Conservation (phyloP, 805 yeast genomes). For the Pichia deserticola region DNA sequence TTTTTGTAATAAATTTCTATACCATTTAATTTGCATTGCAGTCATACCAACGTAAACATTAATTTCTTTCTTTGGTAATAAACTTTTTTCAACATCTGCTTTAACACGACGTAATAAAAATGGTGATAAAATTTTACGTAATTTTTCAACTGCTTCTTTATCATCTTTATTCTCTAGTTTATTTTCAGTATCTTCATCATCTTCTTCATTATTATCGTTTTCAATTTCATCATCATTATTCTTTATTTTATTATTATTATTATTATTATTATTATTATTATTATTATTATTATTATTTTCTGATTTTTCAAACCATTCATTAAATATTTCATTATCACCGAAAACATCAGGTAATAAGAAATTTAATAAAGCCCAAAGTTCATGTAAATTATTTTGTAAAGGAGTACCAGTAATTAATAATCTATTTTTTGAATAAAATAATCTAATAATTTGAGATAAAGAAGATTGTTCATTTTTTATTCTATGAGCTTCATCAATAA, state of each 20-base stretch:
- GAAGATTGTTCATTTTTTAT: conserved; percentile 92
- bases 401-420: conserved; percentile 94
- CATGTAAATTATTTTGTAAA: conserved; percentile 88
- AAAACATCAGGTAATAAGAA: conserved; percentile 91
- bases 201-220: conserved; percentile 31
- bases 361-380: conserved; percentile 90
- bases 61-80: conserved; percentile 83
- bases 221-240: conserved; percentile 78
- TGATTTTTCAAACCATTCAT: conserved; percentile 76
- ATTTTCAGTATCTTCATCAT: conserved; percentile 42
- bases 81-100: conserved; percentile 85
- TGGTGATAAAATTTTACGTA: conserved; percentile 84
- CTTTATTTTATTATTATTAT: conserved; percentile 43
- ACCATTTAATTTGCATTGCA: conserved; percentile 92
- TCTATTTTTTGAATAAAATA: conserved; percentile 79
- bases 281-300: conserved; percentile 66
- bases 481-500: conserved; percentile 95
- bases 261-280: conserved; percentile 64
- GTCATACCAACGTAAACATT: conserved; percentile 92
- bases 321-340: conserved; percentile 84
- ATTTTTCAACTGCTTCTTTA: conserved; percentile 84
- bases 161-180: conserved; percentile 29
- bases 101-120: conserved; percentile 84
- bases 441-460: conserved; percentile 83
- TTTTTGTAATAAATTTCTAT: conserved; percentile 77